These are phyloP conservation scores for Salvia splendens DNA, from an alignment of 257 asterid genomes.

Conservation along the genomic window DNA sequence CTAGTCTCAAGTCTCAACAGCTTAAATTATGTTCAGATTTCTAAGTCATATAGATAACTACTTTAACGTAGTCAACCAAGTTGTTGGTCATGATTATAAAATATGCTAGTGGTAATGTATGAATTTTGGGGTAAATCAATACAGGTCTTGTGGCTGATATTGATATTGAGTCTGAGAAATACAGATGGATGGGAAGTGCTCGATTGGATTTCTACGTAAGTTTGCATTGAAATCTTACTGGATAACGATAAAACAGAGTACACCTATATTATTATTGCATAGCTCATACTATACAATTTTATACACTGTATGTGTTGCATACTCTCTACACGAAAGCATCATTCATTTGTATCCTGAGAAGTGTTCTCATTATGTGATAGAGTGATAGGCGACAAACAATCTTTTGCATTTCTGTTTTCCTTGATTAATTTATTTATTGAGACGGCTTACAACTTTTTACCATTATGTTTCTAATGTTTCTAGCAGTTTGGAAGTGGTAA, in stretches of 20 bases:
- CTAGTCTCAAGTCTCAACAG: too few species aligned
- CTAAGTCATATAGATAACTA: constrained; percentile 19
- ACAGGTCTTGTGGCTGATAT: constrained; percentile 95
- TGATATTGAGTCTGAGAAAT: constrained; percentile 95
- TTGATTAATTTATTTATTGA: constrained; percentile 20
- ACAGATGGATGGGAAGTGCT: constrained; percentile 99
- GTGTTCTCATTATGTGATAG: neutral
- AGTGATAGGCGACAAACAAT: neutral
- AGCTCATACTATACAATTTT: constrained; percentile 12
- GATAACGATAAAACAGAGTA: neutral
- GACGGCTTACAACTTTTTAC: neutral
- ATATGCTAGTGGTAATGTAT: constrained; percentile 24
- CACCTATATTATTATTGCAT: neutral
- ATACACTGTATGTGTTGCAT: constrained; percentile 6
- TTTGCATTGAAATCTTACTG: constrained; percentile 23
- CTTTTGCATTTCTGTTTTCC: neutral
- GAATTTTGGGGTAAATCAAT: constrained; percentile 21
- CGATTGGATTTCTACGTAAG: constrained; percentile 94
- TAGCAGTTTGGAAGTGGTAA: neutral
- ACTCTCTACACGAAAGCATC: constrained; percentile 9
- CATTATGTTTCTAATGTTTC: neutral
- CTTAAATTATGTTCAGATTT: constrained; percentile 23
- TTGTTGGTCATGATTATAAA: constrained; percentile 13
- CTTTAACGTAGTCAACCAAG: constrained; percentile 21
- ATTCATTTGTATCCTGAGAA: neutral